Conservation (phyloP, 73 alveolate species). For the Paramecium tetraurelia region DNA sequence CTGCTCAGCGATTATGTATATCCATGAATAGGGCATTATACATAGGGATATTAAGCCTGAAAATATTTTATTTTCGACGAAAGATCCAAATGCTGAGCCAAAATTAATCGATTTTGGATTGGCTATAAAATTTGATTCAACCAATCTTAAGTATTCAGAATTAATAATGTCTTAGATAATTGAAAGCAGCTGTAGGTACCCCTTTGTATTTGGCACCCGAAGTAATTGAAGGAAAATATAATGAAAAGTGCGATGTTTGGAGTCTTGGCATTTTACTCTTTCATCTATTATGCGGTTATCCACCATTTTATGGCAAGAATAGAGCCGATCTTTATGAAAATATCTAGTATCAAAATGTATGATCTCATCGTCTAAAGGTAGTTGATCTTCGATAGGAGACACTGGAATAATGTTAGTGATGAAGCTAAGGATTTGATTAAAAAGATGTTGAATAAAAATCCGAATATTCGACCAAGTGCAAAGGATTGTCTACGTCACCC, state of each 20-base stretch:
- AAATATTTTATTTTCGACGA: constrained; percentile 85
- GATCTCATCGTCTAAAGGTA: neutral
- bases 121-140: constrained; percentile 68
- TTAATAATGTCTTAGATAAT: constrained; percentile 60
- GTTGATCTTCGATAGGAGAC: constrained; percentile 31
- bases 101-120: constrained; percentile 97
- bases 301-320: constrained; percentile 91
- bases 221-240: constrained; percentile 92
- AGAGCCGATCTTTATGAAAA: constrained; percentile 82
- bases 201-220: constrained; percentile 97
- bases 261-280: constrained; percentile 89
- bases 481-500: constrained; percentile 83
- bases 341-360: constrained; percentile 49
- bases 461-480: constrained; percentile 78
- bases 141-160: constrained; percentile 62
- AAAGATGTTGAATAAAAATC: constrained; percentile 85
- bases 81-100: constrained; percentile 77
- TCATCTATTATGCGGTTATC: constrained; percentile 88
- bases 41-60: constrained; percentile 98
- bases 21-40: constrained; percentile 87
- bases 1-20: constrained; percentile 84
- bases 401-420: constrained; percentile 53
- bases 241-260: constrained; percentile 94
- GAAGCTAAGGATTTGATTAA: constrained; percentile 87
- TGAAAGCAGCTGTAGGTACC: constrained; percentile 93